Conservation (phyloP, 805 yeast species). For the Candida krabiensis region DNA sequence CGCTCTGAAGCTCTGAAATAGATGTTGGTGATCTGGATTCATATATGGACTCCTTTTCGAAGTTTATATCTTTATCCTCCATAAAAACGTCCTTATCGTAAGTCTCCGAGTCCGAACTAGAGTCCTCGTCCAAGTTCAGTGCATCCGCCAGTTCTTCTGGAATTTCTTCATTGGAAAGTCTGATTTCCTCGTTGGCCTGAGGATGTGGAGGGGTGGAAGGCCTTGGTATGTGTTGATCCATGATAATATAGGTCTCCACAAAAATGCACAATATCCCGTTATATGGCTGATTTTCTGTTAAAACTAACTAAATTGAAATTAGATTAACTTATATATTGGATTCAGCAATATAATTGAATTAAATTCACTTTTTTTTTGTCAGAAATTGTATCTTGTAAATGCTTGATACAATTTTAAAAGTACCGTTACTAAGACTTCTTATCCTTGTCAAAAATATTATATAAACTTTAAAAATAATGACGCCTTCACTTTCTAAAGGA, state of each 20-base stretch:
- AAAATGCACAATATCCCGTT: too few relatives aligned
- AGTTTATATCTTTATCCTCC: slow-evolving; percentile 21
- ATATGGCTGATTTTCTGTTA: too few relatives aligned
- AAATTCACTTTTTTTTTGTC: neutral
- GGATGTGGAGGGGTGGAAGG: slow-evolving; percentile 32
- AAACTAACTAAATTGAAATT: too few relatives aligned
- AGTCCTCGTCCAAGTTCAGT: slow-evolving; percentile 23
- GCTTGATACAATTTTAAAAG: too few relatives aligned
- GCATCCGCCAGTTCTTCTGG: slow-evolving; percentile 26
- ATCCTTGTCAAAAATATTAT: too few relatives aligned
- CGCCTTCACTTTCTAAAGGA: too few relatives aligned
- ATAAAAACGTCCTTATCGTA: slow-evolving; percentile 19
- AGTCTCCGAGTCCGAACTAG: slow-evolving; percentile 1
- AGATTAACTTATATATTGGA: too few relatives aligned
- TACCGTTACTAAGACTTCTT: too few relatives aligned
- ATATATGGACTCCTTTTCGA: slow-evolving; percentile 7
- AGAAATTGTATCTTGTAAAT: too few relatives aligned
- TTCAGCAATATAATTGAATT: too few relatives aligned
- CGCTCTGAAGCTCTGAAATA: slow-evolving; percentile 15
- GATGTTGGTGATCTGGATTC: slow-evolving; percentile 19
- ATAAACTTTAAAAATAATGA: too few relatives aligned
- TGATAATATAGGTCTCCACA: neutral
- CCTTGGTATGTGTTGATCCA: slow-evolving; percentile 1
- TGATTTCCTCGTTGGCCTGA: slow-evolving; percentile 28
- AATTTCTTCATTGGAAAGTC: slow-evolving; percentile 15